Base-by-base conservation (phyloP, 805 yeast genomes). In the Scheffersomyces lignosus region DNA sequence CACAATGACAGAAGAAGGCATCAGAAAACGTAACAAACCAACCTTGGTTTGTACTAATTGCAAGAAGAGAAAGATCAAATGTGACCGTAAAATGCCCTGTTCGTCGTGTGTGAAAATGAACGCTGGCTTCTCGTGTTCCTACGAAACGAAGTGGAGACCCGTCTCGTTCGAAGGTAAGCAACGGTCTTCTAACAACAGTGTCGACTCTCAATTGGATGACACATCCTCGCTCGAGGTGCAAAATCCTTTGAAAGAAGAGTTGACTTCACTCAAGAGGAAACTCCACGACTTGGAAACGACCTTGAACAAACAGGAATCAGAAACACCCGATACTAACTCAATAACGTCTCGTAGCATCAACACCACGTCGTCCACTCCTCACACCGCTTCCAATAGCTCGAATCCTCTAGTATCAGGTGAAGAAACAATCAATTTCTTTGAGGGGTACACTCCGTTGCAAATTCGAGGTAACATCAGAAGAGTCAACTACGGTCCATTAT, bases 401-500 rank as follows among this genome's bases (percentile, higher is more conserved):
- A 20, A 20, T 10, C 24, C 24, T 7, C 9, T 20, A 20, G 24
- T 20, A 7, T 20, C 24, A 7, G 24, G 14, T 9, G 16, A 20
- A 22, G 58, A 54, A 15, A 40, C 45, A 3, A 48, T 54, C 34
- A 52, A 47, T 25, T 46, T 52, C 27, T 53, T 41, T 29, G 57
- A 52, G 28, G 43, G 44, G 12, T 51, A 62, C 37, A 47, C 63
- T 20, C 49, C 71, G 0, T 38, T 64, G 2, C 60, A 59, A 37
- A 47, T 57, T 6, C 60, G 55, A 31, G 64, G 56, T 15, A 52
- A 52, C 4, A 38, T 49, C 18, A 44, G 64, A n/a, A 49, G 68
- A 31, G 49, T 62, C 4, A 54, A 57, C 25, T 61, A 53, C 41
- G 73, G 72, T 3, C 72, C 72, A 1, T 60, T 65, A 27, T 52